Base-by-base conservation (phyloP, 2,329 filamentous ascomycete species). In the Pyrenophora seminiperda region DNA sequence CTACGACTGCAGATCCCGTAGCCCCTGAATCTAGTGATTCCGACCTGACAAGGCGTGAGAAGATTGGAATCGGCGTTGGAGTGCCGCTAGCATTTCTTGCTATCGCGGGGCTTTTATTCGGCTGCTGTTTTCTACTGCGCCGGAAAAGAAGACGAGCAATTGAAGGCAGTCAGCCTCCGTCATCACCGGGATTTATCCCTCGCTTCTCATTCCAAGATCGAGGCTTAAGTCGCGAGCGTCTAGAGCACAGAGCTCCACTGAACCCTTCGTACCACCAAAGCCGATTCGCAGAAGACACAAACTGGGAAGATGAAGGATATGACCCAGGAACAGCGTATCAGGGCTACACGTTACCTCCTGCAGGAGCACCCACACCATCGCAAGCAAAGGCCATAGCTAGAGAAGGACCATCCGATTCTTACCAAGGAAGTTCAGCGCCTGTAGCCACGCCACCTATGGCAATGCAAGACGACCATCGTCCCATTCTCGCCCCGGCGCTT, bases 21-120 rank as follows among this genome's bases (percentile, higher is more conserved):
- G 55, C 59, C 7, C 61, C 65, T 6, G 48, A 56, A n/a, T 45
- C 56, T 1, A 57, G 50, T 20, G 42, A 43, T 9, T 50, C 53
- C 18, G 63, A 61, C 4, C 57, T 72, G 10, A 65, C 63, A 1
- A 55, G 52, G 40, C 38, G 39, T 1, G 62, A 66, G 29, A 73
- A 73, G 49, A 63, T 73, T 20, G 68, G 66, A 5, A 58, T 73
- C 3, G 71, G 70, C 13, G 41, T 74, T 11, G 72, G 71, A 7
- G 56, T 86, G 2, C 84, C 84, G 2, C 73, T 86, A 14, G 83
- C 81, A 1, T 77, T 85, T 2, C 68, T 86, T 2, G 82, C 81
- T 34, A 80, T 87, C 17, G 60, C 61, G 0, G 63, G 62, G 19
- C 17, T 68, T 2, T 14, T 61, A 0, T 45, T 72, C 6, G 63